Conservation (phyloP, 2,329 filamentous ascomycete species). For the Acephala macrosclerotiorum region DNA sequence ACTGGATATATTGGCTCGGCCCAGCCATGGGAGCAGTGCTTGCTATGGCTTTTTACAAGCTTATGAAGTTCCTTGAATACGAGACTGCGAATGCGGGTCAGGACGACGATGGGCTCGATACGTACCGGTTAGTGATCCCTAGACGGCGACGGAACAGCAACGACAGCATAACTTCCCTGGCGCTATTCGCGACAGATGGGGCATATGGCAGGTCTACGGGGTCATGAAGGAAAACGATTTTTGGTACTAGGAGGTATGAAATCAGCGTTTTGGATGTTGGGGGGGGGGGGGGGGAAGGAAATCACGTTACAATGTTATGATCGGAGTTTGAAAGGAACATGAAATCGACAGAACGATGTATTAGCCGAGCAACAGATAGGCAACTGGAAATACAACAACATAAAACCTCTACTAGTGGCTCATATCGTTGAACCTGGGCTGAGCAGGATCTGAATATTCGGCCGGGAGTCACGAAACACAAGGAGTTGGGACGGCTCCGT, state of each 20-base stretch:
- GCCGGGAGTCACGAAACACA: too few species aligned
- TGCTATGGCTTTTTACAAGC: slow-evolving; percentile 54
- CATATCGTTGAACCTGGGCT: too few species aligned
- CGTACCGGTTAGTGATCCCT: background rate
- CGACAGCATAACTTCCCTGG: slow-evolving; percentile 2
- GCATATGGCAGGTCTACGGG: background rate
- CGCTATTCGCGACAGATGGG: background rate
- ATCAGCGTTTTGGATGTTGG: background rate
- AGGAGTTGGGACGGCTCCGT: too few species aligned
- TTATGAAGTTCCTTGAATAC: slow-evolving; percentile 59
- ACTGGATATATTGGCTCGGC: slow-evolving; percentile 59
- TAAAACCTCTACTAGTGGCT: background rate
- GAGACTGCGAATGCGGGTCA: slow-evolving; percentile 58
- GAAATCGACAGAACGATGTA: background rate
- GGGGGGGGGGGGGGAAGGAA: background rate
- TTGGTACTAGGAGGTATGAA: background rate
- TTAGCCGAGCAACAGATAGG: background rate
- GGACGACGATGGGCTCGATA: slow-evolving; percentile 42
- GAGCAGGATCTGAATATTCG: too few species aligned
- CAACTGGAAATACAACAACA: background rate
- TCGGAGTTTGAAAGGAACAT: too few species aligned
- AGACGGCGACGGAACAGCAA: background rate
- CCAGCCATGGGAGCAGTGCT: slow-evolving; percentile 56
- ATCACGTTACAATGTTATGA: too few species aligned
- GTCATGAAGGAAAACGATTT: background rate